Percentiles rank a stretch among this genome's conserved stretches.
phyloP scores from a whole-genome alignment of 371 early-diverging fungal genomes.

The Dichotomocladium elegans region DNA sequence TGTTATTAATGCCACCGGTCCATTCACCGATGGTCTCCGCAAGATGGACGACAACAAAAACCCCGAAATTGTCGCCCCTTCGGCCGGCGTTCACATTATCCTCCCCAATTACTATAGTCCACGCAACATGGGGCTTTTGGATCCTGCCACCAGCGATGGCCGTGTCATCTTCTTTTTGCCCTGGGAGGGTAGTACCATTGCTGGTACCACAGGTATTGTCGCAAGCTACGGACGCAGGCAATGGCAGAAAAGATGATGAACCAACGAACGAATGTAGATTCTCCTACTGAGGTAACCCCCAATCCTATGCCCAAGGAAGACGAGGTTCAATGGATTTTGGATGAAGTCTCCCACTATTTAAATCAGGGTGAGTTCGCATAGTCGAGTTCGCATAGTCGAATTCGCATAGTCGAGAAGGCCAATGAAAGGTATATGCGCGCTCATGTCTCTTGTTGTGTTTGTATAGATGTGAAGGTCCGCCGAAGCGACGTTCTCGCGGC shows the following conservation, averaged over 20 bases:
- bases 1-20: constrained; percentile 80
- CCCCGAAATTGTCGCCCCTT: constrained; percentile 89
- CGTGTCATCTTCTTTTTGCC: constrained; percentile 99
- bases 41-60: constrained; percentile 81
- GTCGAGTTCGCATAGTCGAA: too few relatives aligned
- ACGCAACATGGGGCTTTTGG: constrained; percentile 94
- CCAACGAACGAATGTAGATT: constrained; percentile 50
- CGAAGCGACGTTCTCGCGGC: constrained; percentile 95
- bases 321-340: constrained; percentile 95
- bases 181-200: constrained; percentile 97
- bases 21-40: constrained; percentile 80
- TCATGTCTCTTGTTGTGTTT: too few relatives aligned
- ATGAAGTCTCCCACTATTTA: constrained; percentile 91
- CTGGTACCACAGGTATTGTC: constrained; percentile 87
- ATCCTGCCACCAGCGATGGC: constrained; percentile 97
- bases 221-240: too few relatives aligned
- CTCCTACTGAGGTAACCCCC: constrained; percentile 74
- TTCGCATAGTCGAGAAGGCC: too few relatives aligned
- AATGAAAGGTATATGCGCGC: not conserved
- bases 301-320: constrained; percentile 89
- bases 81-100: constrained; percentile 96
- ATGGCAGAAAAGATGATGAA: not conserved
- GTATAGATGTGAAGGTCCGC: constrained; percentile 81
- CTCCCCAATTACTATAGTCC: constrained; percentile 94
- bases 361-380: constrained; percentile 47